A percentile compares a stretch with the other conserved stretches of the same genome.
These are phyloP conservation scores for Spergularia azorica DNA, from an alignment of 179 eudicot species.

Conservation along the genomic window DNA sequence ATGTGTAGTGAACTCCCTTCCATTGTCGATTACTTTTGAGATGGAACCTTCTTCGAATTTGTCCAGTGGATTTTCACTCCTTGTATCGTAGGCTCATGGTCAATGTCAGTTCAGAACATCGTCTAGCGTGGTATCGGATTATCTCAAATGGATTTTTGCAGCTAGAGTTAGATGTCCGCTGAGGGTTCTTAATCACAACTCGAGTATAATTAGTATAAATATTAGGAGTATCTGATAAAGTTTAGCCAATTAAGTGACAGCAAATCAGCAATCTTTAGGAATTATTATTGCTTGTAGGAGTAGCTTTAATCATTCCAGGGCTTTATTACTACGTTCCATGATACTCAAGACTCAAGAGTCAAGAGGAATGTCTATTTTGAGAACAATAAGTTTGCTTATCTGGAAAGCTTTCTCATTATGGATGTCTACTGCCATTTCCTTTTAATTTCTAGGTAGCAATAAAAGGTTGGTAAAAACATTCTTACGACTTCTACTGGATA, in stretches of 20 bases:
- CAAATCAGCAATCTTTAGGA: constrained; percentile 6
- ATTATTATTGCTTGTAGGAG: constrained; percentile 20
- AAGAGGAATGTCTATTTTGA: constrained; percentile 9
- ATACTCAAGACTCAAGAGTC: background rate
- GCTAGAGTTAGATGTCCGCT: too few relatives aligned
- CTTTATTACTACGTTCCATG: constrained; percentile 20
- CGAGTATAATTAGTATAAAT: too few relatives aligned
- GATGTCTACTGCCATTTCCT: constrained; percentile 20
- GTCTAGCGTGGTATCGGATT: too few relatives aligned
- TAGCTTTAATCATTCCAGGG: constrained; percentile 23
- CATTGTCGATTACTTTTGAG: too few relatives aligned
- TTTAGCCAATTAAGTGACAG: constrained; percentile 1
- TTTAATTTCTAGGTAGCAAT: background rate
- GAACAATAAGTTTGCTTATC: constrained; percentile 29
- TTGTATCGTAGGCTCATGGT: too few relatives aligned
- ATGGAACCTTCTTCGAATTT: too few relatives aligned
- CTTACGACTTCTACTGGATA: background rate
- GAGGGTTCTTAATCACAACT: too few relatives aligned
- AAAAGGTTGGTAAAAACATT: background rate
- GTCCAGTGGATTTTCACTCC: too few relatives aligned
- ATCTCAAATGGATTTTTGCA: too few relatives aligned
- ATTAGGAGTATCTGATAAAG: background rate
- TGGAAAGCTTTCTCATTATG: constrained; percentile 32
- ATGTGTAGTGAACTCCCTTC: too few relatives aligned
- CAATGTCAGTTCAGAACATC: too few relatives aligned